phyloP scores from a whole-genome alignment of 805 yeast genomes.

The Starmerella sp. region DNA sequence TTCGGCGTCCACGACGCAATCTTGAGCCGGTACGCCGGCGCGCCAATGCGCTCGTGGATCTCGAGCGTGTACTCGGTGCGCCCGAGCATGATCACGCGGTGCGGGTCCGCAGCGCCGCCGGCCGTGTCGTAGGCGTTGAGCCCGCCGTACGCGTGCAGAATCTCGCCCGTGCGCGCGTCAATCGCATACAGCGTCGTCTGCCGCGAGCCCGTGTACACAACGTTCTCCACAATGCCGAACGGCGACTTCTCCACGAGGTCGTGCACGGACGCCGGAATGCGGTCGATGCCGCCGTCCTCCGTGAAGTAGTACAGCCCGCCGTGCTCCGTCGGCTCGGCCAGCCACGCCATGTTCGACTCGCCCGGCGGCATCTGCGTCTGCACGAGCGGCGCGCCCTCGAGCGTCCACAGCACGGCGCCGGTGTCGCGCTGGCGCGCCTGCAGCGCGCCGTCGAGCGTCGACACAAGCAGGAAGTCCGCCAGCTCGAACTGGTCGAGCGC shows the following conservation, averaged over 20 bases:
- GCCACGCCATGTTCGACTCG: constrained; percentile 39
- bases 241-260: constrained; percentile 77
- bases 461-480: constrained; percentile 51
- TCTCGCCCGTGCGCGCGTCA: constrained; percentile 62
- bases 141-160: constrained; percentile 58
- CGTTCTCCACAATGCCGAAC: constrained; percentile 62
- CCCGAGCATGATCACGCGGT: constrained; percentile 25
- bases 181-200: constrained; percentile 65
- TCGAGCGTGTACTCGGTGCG: constrained; percentile 32
- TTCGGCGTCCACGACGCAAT: constrained; percentile 90
- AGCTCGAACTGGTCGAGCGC: constrained; percentile 38
- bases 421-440: constrained; percentile 68
- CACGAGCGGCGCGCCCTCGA: constrained; percentile 53
- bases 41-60: constrained; percentile 56
- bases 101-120: constrained; percentile 1
- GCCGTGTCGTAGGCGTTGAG: constrained; percentile 19
- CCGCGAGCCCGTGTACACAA: constrained; percentile 77
- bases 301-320: constrained; percentile 77
- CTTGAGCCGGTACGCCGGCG: constrained; percentile 59
- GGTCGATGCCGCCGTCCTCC: constrained; percentile 61
- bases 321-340: constrained; percentile 81
- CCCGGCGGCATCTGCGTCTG: constrained; percentile 25
- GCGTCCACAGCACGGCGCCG: constrained; percentile 69
- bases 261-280: constrained; percentile 67
- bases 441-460: constrained; percentile 78